These are phyloP conservation scores for Apiospora kogelbergensis DNA, from an alignment of 2,329 filamentous ascomycete genomes.

Conservation along the genomic window DNA sequence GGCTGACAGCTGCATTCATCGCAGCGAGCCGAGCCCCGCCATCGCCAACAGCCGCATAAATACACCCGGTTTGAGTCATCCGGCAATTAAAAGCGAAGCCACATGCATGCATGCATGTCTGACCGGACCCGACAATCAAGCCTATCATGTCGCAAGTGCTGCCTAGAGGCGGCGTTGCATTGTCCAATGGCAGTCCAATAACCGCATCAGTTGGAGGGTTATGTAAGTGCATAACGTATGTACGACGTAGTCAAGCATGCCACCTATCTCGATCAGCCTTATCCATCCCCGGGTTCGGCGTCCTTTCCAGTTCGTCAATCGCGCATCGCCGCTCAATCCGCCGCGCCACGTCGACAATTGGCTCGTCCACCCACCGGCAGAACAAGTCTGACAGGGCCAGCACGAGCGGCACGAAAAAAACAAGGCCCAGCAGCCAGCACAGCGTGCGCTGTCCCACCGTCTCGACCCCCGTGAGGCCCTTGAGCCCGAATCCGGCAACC, in stretches of 20 bases:
- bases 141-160: not conserved
- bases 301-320: not conserved
- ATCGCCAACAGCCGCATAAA: not conserved
- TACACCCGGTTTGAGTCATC: not conserved
- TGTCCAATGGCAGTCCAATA: no score
- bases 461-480: conserved; percentile 32
- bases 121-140: not conserved
- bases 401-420: conserved; percentile 49
- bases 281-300: not conserved
- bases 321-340: conserved; percentile 45
- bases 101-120: not conserved
- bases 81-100: not conserved
- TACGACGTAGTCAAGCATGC: not conserved
- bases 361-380: conserved; percentile 55
- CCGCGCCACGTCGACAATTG: conserved; percentile 55
- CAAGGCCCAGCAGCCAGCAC: conserved; percentile 39
- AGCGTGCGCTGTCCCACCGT: conserved; percentile 29
- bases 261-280: not conserved
- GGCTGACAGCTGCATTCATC: no score
- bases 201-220: not conserved
- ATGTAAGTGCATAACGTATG: not conserved
- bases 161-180: no score
- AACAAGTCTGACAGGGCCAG: conserved; percentile 59
- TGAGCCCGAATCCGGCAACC: conserved; percentile 22
- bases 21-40: not conserved